Evolutionary conservation across 345 rosid genomes (phyloP).

Genomic region (Trapa bicornis): DNA sequence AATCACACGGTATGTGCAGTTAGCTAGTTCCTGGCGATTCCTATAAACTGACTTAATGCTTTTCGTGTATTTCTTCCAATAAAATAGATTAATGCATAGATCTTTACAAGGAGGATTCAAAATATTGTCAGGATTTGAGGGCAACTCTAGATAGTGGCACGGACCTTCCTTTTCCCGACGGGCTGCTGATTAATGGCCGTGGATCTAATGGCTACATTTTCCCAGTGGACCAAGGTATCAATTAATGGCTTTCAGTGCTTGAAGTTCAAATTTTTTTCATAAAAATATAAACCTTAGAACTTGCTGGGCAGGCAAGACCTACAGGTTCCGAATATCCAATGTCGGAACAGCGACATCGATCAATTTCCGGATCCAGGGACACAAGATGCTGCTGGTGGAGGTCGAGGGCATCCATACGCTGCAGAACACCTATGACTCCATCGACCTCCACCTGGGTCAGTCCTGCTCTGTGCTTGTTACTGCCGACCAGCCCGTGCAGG

Average conservation of each 20-base stretch:
- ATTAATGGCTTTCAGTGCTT: neutral
- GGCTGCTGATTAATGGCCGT: conserved; percentile 51
- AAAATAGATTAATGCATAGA: neutral
- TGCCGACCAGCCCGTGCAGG: conserved; percentile 53
- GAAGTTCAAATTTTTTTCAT: neutral
- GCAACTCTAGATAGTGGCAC: conserved; percentile 43
- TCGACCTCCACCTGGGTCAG: conserved; percentile 69
- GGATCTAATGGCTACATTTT: conserved; percentile 42
- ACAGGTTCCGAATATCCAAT: conserved; percentile 67
- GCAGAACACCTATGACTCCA: conserved; percentile 48
- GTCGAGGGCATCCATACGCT: conserved; percentile 72
- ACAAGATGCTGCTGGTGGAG: conserved; percentile 61
- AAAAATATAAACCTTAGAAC: neutral
- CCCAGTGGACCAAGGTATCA: conserved; percentile 45
- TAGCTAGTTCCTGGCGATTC: neutral
- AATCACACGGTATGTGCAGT: conserved; percentile 40
- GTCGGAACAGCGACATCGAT: conserved; percentile 54
- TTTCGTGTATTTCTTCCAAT: too few species aligned
- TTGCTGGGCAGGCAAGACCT: conserved; percentile 41
- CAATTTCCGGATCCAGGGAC: conserved; percentile 77
- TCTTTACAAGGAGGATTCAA: neutral
- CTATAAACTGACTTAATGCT: too few species aligned
- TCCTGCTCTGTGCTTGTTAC: conserved; percentile 60
- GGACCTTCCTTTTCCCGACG: conserved; percentile 53
- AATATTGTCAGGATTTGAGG: conserved; percentile 33